Base-by-base conservation (phyloP, 78 protist genomes). In the Acrasis kona region DNA sequence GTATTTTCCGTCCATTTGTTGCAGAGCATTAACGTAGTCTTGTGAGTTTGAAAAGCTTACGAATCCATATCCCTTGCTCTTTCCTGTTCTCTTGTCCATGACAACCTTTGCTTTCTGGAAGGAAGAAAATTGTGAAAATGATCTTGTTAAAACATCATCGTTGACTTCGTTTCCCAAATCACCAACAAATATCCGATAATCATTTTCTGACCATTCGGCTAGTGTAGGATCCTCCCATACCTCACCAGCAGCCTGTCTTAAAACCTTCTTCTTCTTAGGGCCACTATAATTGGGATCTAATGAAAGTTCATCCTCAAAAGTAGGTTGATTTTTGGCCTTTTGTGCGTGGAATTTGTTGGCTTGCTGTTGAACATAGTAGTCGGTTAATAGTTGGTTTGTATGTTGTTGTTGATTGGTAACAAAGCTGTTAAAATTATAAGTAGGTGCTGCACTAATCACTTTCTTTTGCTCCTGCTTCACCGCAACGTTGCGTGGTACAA, bases 1-100 rank as follows among this genome's bases (percentile, higher is more conserved):
- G 79, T 84, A 81, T 42, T 84, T 82, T 19, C 80, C 80, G 9
- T 84, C 3, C 83, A 80, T 80, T 71, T 84, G 86, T 10, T 69
- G 70, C 50, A 70, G 0, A 5, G 88, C 88, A 41, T n/a, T 28
- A 38, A 84, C 34, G 38, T 30, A 73, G 73, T 82, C 88, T 37
- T 84, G 82, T 32, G 83, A 65, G 10, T 36, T 69, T 0, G 7
- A 10, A 50, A 72, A 84, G 39, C 82, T 69, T 30, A 84, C 75
- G n/a, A 84, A 84, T 28, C 88, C 88, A 64, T 84, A 84, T 6
- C 88, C 88, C 37, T 2, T 1, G 28, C 77, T 30, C 74, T 84
- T 84, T 12, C 7, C 0, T 28, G 81, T 80, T 28, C n/a, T 35
- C 32, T 34, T 38, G 41, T 84, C 69, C 7, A 67, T 28, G 6